Evolutionary conservation across 148 eudicot species (phyloP).

Genomic region (Cornus kousa): DNA sequence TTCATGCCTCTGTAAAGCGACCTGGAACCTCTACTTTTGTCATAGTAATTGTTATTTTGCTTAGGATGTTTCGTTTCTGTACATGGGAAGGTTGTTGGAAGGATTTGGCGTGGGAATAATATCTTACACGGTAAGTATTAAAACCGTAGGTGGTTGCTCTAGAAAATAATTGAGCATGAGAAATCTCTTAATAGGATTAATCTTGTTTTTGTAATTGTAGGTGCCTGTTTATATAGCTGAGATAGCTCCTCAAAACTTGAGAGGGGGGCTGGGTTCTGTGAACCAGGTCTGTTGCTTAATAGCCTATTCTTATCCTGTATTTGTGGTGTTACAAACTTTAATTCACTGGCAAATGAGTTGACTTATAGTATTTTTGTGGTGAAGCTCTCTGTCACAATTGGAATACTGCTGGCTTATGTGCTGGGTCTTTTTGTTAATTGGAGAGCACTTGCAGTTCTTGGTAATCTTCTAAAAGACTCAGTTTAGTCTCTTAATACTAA

Average conservation of each 20-base stretch:
- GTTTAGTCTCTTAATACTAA: background rate
- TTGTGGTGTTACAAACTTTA: background rate
- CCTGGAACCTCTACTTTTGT: background rate
- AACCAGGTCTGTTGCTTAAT: slow-evolving; percentile 65
- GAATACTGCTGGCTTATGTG: slow-evolving; percentile 87
- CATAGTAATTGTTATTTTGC: background rate
- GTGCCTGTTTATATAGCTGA: slow-evolving; percentile 98
- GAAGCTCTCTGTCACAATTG: slow-evolving; percentile 92
- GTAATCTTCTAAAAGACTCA: slow-evolving; percentile 32
- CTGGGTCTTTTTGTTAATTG: slow-evolving; percentile 84
- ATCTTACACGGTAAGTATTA: slow-evolving; percentile 40
- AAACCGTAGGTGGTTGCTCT: slow-evolving; percentile 9
- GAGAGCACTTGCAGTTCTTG: slow-evolving; percentile 86
- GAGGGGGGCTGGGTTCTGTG: slow-evolving; percentile 90
- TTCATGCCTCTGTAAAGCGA: background rate
- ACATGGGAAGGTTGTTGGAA: slow-evolving; percentile 90
- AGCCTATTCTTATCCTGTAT: background rate
- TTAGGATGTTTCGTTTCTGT: slow-evolving; percentile 82
- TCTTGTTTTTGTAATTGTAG: slow-evolving; percentile 29
- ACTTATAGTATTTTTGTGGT: slow-evolving; percentile 12
- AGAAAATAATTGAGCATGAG: background rate
- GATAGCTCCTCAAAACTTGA: slow-evolving; percentile 87
- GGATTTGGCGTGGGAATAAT: slow-evolving; percentile 97
- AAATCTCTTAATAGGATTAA: background rate
- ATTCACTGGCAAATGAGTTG: background rate